phyloP scores from a whole-genome alignment of 345 rosid genomes.

The Ricinus communis region DNA sequence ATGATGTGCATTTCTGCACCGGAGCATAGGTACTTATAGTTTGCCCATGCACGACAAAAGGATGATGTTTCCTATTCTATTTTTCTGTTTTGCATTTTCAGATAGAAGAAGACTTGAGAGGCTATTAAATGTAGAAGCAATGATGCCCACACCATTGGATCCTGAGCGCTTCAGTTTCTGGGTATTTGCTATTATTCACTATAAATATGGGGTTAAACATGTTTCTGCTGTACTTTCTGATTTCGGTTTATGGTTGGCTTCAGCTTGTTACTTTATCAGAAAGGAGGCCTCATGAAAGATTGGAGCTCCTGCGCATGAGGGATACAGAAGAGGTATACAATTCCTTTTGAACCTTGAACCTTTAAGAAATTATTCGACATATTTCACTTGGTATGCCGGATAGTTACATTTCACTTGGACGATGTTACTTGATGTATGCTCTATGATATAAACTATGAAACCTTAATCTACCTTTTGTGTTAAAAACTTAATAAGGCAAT shows the following conservation, averaged over 20 bases:
- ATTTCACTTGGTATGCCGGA: not conserved
- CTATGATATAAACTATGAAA: too few species aligned
- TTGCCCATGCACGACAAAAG: not conserved
- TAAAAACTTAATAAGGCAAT: not conserved
- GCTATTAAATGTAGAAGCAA: slow-evolving; percentile 59
- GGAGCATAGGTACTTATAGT: not conserved
- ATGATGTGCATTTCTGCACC: not conserved
- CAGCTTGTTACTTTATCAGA: slow-evolving; percentile 82
- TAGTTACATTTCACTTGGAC: not conserved
- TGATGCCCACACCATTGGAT: slow-evolving; percentile 78
- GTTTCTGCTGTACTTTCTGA: slow-evolving; percentile 10
- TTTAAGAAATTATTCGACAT: not conserved
- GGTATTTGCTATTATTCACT: slow-evolving; percentile 44
- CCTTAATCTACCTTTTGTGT: not conserved
- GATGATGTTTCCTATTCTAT: not conserved
- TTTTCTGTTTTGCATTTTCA: slow-evolving; percentile 27
- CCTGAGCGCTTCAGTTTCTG: slow-evolving; percentile 95
- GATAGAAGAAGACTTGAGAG: slow-evolving; percentile 68
- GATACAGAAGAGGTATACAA: slow-evolving; percentile 78
- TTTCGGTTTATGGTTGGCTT: slow-evolving; percentile 16
- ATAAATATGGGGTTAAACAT: not conserved
- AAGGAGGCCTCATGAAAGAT: slow-evolving; percentile 75
- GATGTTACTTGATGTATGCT: not conserved
- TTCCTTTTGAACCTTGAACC: not conserved
- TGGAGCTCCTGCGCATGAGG: slow-evolving; percentile 77